These are phyloP conservation scores for Trichoderma lentiforme DNA, from an alignment of 2,329 filamentous ascomycete species.

Conservation along the genomic window DNA sequence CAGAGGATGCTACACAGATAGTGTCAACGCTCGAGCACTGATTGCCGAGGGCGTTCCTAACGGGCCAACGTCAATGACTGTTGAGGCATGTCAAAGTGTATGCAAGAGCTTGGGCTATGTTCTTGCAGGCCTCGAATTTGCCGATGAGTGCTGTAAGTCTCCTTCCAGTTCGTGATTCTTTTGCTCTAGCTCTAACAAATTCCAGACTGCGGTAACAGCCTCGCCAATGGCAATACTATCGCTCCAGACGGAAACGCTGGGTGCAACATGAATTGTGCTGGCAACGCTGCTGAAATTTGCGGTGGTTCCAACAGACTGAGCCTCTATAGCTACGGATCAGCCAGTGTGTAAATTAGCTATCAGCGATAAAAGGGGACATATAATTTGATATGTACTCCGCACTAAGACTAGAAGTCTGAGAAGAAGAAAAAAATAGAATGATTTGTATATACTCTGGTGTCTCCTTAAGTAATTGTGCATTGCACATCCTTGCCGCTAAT, in stretches of 20 bases:
- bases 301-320: not conserved
- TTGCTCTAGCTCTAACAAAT: not conserved
- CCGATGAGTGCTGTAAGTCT: conserved; percentile 3
- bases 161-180: not conserved
- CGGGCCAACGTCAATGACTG: not conserved
- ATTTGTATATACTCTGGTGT: not conserved
- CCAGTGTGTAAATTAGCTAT: too few species aligned
- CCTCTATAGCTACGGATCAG: not conserved
- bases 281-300: conserved; percentile 5
- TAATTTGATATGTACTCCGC: not conserved
- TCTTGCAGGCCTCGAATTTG: not conserved
- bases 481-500: not conserved
- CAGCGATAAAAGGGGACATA: not conserved
- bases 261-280: not conserved
- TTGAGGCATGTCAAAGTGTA: conserved; percentile 2
- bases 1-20: conserved; percentile 2
- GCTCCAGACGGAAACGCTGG: not conserved
- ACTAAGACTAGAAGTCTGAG: not conserved
- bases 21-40: not conserved
- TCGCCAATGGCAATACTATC: not conserved
- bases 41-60: not conserved
- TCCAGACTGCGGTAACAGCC: not conserved
- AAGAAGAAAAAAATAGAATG: not conserved
- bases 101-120: not conserved
- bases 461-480: not conserved